phyloP scores from a whole-genome alignment of 768 basidiomycete species.

The Macrolepiota dolichaula region DNA sequence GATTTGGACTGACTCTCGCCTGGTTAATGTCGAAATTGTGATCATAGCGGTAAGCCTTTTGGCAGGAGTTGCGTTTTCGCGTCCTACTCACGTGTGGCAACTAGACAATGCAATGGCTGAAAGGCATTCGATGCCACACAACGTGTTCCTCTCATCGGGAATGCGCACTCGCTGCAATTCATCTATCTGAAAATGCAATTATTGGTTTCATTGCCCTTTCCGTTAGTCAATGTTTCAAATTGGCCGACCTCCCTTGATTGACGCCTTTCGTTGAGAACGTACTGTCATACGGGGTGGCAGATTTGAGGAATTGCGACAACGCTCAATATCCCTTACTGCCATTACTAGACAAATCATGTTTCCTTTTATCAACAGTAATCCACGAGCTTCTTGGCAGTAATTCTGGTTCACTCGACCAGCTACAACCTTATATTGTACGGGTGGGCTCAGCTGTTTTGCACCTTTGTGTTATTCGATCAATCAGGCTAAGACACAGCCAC shows the following conservation, averaged over 20 bases:
- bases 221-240: background rate
- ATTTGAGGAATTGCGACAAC: background rate
- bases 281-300: background rate
- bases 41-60: slow-evolving; percentile 39
- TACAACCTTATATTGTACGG: background rate
- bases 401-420: background rate
- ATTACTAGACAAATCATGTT: background rate
- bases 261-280: background rate
- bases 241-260: background rate
- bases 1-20: slow-evolving; percentile 54
- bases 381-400: background rate
- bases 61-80: background rate
- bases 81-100: background rate
- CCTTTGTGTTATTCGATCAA: background rate
- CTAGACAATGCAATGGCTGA: slow-evolving; percentile 7
- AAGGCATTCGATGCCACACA: background rate
- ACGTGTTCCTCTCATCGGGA: background rate
- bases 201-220: slow-evolving; percentile 1
- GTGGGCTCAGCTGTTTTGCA: background rate
- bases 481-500: background rate
- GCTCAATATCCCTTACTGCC: background rate
- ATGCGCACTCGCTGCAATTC: background rate
- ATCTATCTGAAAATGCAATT: background rate
- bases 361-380: background rate
- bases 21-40: slow-evolving; percentile 46